Evolutionary conservation across 441 rosid species (phyloP).

Genomic region (Bruguiera hainesii): DNA sequence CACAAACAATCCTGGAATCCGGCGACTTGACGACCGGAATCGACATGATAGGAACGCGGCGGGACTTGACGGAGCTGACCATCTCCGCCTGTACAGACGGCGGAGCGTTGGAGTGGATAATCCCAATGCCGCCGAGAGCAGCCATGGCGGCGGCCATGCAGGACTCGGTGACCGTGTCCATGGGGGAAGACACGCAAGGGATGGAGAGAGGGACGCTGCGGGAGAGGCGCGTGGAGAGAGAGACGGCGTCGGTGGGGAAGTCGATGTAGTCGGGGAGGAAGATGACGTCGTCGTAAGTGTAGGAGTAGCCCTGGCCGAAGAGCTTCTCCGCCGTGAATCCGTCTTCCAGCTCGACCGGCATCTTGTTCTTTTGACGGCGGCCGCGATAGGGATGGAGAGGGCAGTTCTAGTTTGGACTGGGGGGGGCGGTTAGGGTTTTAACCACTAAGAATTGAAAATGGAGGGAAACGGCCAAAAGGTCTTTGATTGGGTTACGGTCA

Average conservation of each 20-base stretch:
- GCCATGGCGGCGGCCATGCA: constrained; percentile 92
- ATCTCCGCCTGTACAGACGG: constrained; percentile 56
- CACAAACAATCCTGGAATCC: constrained; percentile 32
- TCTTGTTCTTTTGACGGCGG: neutral
- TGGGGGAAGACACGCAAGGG: constrained; percentile 92
- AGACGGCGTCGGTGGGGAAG: constrained; percentile 74
- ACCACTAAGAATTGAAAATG: neutral
- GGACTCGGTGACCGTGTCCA: constrained; percentile 95
- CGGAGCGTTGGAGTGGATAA: constrained; percentile 64
- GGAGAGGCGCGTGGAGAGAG: constrained; percentile 62
- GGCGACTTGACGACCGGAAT: constrained; percentile 41
- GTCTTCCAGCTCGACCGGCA: constrained; percentile 39
- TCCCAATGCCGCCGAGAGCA: constrained; percentile 75
- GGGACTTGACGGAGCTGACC: constrained; percentile 66
- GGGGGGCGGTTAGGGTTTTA: neutral
- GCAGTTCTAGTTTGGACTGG: too few relatives aligned
- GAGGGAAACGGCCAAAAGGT: constrained; percentile 2
- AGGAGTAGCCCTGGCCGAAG: constrained; percentile 73
- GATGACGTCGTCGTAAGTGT: constrained; percentile 87
- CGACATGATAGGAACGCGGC: constrained; percentile 55
- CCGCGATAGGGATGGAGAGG: too few relatives aligned
- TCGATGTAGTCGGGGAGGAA: constrained; percentile 88
- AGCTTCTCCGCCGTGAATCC: constrained; percentile 56
- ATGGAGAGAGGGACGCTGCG: constrained; percentile 66
- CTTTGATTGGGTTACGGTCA: neutral